Conservation (phyloP, 768 basidiomycete species). For the Leucocoprinus sp. region DNA sequence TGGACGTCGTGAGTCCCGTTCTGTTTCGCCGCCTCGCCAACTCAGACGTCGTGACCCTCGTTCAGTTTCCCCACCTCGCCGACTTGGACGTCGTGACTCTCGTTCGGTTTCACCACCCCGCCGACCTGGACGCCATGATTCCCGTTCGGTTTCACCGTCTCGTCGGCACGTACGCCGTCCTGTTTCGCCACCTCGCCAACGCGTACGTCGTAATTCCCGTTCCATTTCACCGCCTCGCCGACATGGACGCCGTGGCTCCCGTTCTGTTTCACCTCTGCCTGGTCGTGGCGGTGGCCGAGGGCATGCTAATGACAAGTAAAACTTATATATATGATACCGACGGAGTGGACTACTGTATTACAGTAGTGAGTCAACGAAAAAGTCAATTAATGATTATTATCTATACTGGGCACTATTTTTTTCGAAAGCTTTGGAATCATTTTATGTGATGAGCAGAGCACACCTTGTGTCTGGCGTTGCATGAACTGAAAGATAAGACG, state of each 20-base stretch:
- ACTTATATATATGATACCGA: too few species aligned
- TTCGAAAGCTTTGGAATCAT: too few species aligned
- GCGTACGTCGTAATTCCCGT: slow-evolving; percentile 4
- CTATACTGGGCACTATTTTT: too few species aligned
- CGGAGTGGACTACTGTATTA: too few species aligned
- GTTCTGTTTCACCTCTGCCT: slow-evolving; percentile 17
- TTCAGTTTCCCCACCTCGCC: slow-evolving; percentile 17
- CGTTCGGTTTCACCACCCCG: slow-evolving; percentile 18
- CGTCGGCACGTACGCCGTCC: too few species aligned
- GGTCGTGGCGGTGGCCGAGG: slow-evolving; percentile 11
- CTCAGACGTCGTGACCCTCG: slow-evolving; percentile 9
- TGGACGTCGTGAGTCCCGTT: too few species aligned
- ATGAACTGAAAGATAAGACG: too few species aligned
- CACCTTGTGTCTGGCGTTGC: too few species aligned
- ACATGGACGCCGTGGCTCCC: slow-evolving; percentile 9
- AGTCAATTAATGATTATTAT: too few species aligned
- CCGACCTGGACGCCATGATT: slow-evolving; percentile 1
- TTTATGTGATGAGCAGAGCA: too few species aligned
- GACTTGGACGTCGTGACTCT: slow-evolving; percentile 13
- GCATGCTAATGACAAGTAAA: too few species aligned
- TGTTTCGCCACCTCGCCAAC: slow-evolving; percentile 16
- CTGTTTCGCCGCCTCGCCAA: slow-evolving; percentile 12
- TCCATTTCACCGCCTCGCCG: slow-evolving; percentile 12
- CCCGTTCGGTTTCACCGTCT: slow-evolving; percentile 4
- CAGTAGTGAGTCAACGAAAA: too few species aligned